Evolutionary conservation across 2,329 filamentous ascomycete species (phyloP), one percentile per base, ranked within the genome.

Genomic region (Curvularia spicifera): DNA sequence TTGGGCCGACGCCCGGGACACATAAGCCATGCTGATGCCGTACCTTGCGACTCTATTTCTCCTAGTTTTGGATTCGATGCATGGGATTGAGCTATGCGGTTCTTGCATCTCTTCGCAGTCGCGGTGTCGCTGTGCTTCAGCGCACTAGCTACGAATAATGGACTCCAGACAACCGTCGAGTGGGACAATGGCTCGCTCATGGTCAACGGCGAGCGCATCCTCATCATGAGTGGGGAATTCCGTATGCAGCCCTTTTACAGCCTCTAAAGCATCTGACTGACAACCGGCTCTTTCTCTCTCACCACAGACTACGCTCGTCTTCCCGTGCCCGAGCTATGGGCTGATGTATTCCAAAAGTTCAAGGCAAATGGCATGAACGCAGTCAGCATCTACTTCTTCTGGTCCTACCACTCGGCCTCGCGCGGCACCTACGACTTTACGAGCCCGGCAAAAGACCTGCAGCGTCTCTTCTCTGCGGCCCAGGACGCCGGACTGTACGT

Each of bases 281-380:
- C 7, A 10, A 22, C 8, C 33, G 35, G 15, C 44, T 13, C 8
- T 43, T 43, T 43, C 12, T 51, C 10, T 26, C 18, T 8, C 28
- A 24, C 29, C 5, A 8, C 37, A 57, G 55, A 85, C 60, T 85
- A 84, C 55, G 78, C 80, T 60, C 77, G 83, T 3, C 76, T 85
- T 33, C 83, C 83, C 0, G 81, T 84, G 0, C 83, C 83, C 0
- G 83, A 84, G 51, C 63, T 85, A 26, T 85, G 83, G 72, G 64
- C 82, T 37, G 82, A 85, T 61, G 80, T 85, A 33, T 83, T 85
- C 56, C 82, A 85, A 51, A 85, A 84, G 57, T 78, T 84, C 58
- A 79, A 79, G 60, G 81, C 83, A 8, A 82, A 80, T 63, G 83
- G 83, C 0, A 83, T 84, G 69, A 85, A 84, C 68, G 74, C 82